Base-by-base conservation (phyloP, 345 rosid species). In the Sonneratia caseolaris region DNA sequence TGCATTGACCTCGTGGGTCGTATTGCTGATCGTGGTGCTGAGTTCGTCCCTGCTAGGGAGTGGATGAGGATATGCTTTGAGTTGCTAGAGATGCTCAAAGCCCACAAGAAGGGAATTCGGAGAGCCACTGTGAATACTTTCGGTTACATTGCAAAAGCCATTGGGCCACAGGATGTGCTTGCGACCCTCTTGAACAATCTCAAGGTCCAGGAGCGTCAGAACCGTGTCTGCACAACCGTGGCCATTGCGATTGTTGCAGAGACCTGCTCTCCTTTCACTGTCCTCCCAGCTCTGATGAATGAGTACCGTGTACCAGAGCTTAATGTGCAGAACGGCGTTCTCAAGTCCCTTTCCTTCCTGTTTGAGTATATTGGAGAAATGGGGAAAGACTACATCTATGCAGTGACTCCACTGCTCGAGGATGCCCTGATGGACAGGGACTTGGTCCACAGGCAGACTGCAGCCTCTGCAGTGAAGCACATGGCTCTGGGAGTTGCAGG, bases 61-160 rank as follows among this genome's bases (percentile, higher is more conserved):
- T 90, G 98, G 99, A 95, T 95, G 99, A 85, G 97, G 82, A 95
- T 95, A 42, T 92, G 97, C 79, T 95, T 95, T 69, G 99, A 95
- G 88, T 94, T 95, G 64, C 94, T 95, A 10, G 99, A 95, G 84
- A 95, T 95, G 99, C 98, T 95, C n/a, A 92, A 95, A 73, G 99
- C 99, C 51, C 99, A 95, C 85, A 95, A 95, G 82, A 95, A 95
- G 84, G 99, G 99, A 49, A 92, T 96, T 64, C 88, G 99, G 0
- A 86, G 99, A 74, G 98, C 99, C 38, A 92, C 97, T 0, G 99
- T 96, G 71, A 96, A 96, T 77, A 96, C 99, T 37, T 95, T 96
- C 37, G 99, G 99, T 66, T 96, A 96, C 73, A 96, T 96, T 13
- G 99, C 99, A 10, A 96, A 92, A 83, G 99, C 99, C 79, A 96